A percentile compares a stretch with the other conserved stretches of the same genome.
Conservation (phyloP, 768 basidiomycete genomes). For the Naganishia vishniacii region DNA sequence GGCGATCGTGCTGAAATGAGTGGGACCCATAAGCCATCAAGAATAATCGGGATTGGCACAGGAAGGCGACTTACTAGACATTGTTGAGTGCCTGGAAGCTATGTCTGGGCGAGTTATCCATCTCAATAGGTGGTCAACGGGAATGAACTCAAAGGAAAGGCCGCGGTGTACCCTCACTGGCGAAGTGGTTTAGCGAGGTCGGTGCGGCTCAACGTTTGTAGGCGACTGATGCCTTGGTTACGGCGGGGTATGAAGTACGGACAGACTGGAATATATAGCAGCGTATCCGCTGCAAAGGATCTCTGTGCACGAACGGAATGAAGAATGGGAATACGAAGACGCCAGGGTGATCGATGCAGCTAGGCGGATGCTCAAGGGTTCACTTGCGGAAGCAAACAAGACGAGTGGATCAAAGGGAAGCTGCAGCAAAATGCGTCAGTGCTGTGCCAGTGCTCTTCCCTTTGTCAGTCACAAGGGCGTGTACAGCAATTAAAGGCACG, state of each 20-base stretch:
- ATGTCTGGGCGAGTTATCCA: conserved; percentile 47
- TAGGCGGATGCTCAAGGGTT: neutral
- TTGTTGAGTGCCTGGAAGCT: conserved; percentile 46
- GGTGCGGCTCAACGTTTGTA: too few species aligned
- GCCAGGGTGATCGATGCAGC: conserved; percentile 6
- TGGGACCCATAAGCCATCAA: neutral
- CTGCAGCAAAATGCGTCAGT: neutral
- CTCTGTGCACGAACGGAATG: conserved; percentile 3
- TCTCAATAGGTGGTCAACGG: conserved; percentile 13
- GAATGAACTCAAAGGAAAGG: neutral
- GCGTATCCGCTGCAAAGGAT: neutral
- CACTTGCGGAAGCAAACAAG: conserved; percentile 14
- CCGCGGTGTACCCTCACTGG: too few species aligned
- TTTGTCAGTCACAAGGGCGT: conserved; percentile 2
- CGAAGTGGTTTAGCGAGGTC: too few species aligned
- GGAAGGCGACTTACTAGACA: conserved; percentile 46
- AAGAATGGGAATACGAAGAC: neutral
- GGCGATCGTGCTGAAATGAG: conserved; percentile 27
- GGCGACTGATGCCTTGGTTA: too few species aligned
- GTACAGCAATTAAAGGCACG: neutral
- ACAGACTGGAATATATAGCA: neutral
- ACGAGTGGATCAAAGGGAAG: conserved; percentile 1
- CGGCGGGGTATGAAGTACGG: neutral
- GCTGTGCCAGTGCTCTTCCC: conserved; percentile 1
- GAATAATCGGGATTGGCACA: neutral